A percentile compares a stretch with the other conserved stretches of the same genome.
Conservation (phyloP, 2,329 filamentous ascomycete species). For the Paecilomyces variotii region DNA sequence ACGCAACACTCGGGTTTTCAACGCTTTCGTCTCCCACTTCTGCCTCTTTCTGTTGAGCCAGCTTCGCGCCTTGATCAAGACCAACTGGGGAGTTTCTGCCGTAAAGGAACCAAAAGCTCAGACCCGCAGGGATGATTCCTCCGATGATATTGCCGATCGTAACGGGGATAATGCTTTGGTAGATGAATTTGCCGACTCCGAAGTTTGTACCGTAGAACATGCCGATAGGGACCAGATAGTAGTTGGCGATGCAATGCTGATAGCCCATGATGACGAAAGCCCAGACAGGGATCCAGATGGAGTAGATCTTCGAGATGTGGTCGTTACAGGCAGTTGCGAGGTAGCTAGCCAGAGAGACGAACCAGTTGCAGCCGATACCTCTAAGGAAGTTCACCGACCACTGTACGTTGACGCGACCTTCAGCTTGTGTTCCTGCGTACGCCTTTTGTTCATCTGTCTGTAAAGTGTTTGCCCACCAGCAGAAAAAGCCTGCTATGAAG, state of each 20-base stretch:
- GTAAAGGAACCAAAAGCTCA: not conserved
- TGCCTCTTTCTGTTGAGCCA: not conserved
- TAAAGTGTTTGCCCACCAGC: not conserved
- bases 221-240: slow-evolving; percentile 15
- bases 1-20: not conserved
- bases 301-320: slow-evolving; percentile 15
- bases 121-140: slow-evolving; percentile 6
- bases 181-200: slow-evolving; percentile 37
- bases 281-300: slow-evolving; percentile 17
- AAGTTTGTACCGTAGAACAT: slow-evolving; percentile 28
- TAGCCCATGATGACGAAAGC: slow-evolving; percentile 15
- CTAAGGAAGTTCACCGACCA: slow-evolving; percentile 15
- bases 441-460: not conserved
- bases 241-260: slow-evolving; percentile 19
- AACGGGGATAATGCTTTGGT: slow-evolving; percentile 36
- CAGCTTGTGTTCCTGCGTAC: not conserved
- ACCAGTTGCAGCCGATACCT: slow-evolving; percentile 17
- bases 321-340: slow-evolving; percentile 11
- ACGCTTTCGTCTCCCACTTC: not conserved
- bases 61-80: not conserved
- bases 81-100: not conserved
- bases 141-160: slow-evolving; percentile 10
- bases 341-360: slow-evolving; percentile 16
- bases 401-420: slow-evolving; percentile 8
- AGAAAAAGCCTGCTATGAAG: slow-evolving; percentile 1